phyloP scores from a whole-genome alignment of 2,329 filamentous ascomycete species.

The Beauveria australis region DNA sequence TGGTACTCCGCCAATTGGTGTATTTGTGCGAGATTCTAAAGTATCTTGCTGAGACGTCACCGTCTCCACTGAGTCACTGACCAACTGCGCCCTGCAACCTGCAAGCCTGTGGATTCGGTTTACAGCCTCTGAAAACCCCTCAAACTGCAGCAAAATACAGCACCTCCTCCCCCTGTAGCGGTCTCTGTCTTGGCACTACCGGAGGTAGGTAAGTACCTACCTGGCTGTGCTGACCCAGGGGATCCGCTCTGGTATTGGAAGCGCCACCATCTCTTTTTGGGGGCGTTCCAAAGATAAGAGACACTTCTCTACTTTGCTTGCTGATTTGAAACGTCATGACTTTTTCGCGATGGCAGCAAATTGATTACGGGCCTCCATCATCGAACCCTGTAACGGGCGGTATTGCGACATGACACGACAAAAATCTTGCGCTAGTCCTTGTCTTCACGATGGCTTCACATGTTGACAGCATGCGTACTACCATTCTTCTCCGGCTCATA shows the following conservation, averaged over 20 bases:
- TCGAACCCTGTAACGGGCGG: not conserved
- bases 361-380: not conserved
- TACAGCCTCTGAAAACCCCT: not conserved
- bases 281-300: no score
- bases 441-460: not conserved
- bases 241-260: no score
- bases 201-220: no score
- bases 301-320: no score
- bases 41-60: no score
- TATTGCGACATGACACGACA: not conserved
- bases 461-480: not conserved
- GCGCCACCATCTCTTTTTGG: no score
- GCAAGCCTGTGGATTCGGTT: not conserved
- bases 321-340: slow-evolving; percentile 5
- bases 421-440: not conserved
- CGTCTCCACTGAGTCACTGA: no score
- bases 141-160: not conserved
- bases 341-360: not conserved
- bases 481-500: not conserved
- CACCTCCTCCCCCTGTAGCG: no score
- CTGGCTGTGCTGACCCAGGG: no score
- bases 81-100: not conserved
- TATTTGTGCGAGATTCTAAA: no score
- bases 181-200: no score
- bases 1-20: no score